These are phyloP conservation scores for Cytospora piceae DNA, from an alignment of 2,329 filamentous ascomycete species.

Conservation along the genomic window DNA sequence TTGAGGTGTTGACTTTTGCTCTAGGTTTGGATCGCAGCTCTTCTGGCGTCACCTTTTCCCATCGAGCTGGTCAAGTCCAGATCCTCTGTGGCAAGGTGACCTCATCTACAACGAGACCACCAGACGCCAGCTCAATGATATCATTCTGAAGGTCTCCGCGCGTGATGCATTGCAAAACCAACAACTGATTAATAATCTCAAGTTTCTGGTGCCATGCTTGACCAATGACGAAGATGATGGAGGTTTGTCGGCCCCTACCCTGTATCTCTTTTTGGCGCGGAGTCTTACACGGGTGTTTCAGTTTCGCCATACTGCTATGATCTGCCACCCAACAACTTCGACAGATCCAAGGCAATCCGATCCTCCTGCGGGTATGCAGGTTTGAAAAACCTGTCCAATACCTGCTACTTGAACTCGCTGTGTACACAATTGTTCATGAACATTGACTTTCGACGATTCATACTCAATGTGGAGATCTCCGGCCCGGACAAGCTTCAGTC, in stretches of 20 bases:
- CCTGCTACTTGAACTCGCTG: constrained; percentile 95
- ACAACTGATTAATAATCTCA: constrained; percentile 55
- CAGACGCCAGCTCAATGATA: constrained; percentile 44
- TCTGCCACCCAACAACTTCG: constrained; percentile 61
- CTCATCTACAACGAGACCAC: constrained; percentile 27
- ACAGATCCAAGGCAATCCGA: constrained; percentile 70
- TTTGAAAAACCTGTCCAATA: constrained; percentile 89
- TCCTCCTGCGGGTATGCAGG: constrained; percentile 83
- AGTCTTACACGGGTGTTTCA: neutral
- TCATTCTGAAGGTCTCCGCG: constrained; percentile 61
- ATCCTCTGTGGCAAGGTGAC: constrained; percentile 24
- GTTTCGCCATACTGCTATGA: constrained; percentile 63
- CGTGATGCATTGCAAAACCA: constrained; percentile 53
- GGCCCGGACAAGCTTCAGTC: constrained; percentile 62
- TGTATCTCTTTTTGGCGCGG: neutral
- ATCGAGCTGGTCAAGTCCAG: constrained; percentile 38
- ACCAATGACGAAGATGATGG: constrained; percentile 46
- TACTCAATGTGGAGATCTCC: constrained; percentile 66
- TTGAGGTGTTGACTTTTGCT: constrained; percentile 24
- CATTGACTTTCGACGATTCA: constrained; percentile 80
- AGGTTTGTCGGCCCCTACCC: constrained; percentile 38
- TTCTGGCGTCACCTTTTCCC: constrained; percentile 72
- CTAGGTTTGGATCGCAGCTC: constrained; percentile 49
- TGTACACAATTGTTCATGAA: constrained; percentile 98
- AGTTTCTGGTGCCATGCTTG: constrained; percentile 50